Evolutionary conservation across 2,329 filamentous ascomycete species (phyloP).

Genomic region (Cladophialophora chaetospira): DNA sequence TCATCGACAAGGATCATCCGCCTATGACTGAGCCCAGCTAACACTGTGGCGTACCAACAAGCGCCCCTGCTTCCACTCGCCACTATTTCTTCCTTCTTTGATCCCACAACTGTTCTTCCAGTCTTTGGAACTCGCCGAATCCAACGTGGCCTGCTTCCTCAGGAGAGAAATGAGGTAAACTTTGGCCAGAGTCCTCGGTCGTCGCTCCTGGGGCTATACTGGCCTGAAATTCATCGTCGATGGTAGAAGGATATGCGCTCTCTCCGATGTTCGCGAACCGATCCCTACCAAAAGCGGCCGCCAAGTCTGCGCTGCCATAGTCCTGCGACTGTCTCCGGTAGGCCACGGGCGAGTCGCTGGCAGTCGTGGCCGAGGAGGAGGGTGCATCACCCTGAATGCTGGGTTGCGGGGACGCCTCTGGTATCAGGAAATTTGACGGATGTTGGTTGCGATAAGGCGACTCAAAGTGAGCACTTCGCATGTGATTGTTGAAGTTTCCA

Average conservation of each 20-base stretch:
- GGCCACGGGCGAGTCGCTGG: constrained; percentile 4
- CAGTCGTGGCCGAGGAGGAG: background rate
- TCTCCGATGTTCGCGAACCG: background rate
- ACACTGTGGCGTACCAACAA: too few species aligned
- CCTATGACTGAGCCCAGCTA: too few species aligned
- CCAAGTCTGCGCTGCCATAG: background rate
- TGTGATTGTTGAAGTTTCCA: constrained; percentile 23
- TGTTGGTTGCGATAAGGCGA: constrained; percentile 7
- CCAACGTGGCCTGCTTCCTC: background rate
- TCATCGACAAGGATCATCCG: too few species aligned
- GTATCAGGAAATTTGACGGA: constrained; percentile 10
- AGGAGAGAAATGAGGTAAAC: background rate
- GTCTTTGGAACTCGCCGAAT: constrained; percentile 4
- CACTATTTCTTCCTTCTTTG: background rate
- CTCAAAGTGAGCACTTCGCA: constrained; percentile 9
- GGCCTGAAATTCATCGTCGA: background rate
- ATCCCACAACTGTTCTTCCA: background rate
- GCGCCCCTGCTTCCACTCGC: background rate
- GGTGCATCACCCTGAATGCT: constrained; percentile 2
- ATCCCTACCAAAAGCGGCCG: background rate
- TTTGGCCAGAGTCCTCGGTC: background rate
- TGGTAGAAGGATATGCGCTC: too few species aligned
- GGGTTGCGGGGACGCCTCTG: constrained; percentile 5
- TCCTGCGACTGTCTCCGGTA: constrained; percentile 4
- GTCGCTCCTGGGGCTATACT: background rate